phyloP scores from a whole-genome alignment of 768 basidiomycete species.

The Suillus paluster region DNA sequence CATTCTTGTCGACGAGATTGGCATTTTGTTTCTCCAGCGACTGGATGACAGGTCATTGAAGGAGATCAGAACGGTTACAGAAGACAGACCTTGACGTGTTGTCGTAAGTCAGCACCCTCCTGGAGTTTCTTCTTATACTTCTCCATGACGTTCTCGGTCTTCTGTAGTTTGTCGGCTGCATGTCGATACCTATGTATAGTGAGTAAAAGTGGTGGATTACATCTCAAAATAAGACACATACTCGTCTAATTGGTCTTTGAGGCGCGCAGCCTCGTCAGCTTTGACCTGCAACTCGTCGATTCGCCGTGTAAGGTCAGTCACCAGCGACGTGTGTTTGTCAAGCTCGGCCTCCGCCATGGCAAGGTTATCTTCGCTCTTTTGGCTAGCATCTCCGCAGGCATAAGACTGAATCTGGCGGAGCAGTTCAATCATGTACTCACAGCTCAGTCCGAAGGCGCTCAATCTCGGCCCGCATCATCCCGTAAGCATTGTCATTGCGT shows the following conservation, averaged over 20 bases:
- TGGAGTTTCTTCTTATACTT: conserved; percentile 99
- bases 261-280: conserved; percentile 75
- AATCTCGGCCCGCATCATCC: conserved; percentile 78
- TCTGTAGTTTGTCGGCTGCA: conserved; percentile 88
- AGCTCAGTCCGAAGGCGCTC: conserved; percentile 81
- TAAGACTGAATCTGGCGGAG: conserved; percentile 23
- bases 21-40: conserved; percentile 93
- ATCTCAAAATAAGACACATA: conserved; percentile 32
- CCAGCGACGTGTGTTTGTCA: conserved; percentile 72
- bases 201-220: background rate
- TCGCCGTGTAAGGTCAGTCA: conserved; percentile 76
- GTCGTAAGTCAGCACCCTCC: conserved; percentile 88
- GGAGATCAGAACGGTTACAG: background rate
- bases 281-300: conserved; percentile 79
- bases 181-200: conserved; percentile 72
- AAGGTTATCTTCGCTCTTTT: conserved; percentile 93
- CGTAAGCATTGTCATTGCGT: conserved; percentile 74
- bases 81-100: conserved; percentile 73
- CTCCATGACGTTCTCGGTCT: conserved; percentile 97
- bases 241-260: conserved; percentile 97
- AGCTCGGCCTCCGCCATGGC: conserved; percentile 81
- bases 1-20: conserved; percentile 88
- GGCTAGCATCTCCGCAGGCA: conserved; percentile 53
- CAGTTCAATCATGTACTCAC: conserved; percentile 53
- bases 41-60: conserved; percentile 40